phyloP scores from a whole-genome alignment of 1,284 basidiomycete genomes.

The Moniliella sp. region DNA sequence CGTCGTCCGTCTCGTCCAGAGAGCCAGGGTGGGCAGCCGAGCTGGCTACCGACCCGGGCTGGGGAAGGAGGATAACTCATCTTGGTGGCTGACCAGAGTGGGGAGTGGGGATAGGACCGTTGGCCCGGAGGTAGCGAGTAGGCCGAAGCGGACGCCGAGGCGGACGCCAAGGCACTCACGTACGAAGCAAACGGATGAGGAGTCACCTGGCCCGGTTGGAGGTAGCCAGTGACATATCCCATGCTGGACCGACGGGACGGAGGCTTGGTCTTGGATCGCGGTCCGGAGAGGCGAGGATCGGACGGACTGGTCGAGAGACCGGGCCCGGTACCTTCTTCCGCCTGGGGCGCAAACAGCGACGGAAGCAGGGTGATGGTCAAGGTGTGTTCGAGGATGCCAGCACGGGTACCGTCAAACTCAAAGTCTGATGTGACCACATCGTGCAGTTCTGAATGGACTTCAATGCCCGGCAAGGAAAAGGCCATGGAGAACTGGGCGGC shows the following conservation, averaged over 20 bases:
- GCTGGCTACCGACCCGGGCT: too few relatives aligned
- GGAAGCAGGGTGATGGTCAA: constrained; percentile 28
- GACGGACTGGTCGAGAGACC: neutral
- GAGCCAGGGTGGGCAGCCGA: too few relatives aligned
- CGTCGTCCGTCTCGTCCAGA: too few relatives aligned
- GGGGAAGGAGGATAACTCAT: too few relatives aligned
- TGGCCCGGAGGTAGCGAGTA: too few relatives aligned
- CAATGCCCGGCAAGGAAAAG: constrained; percentile 26
- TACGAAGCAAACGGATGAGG: constrained; percentile 28
- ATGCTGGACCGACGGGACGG: too few relatives aligned
- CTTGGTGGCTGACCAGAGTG: too few relatives aligned
- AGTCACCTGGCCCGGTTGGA: constrained; percentile 7
- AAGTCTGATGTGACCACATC: constrained; percentile 33
- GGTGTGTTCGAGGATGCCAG: constrained; percentile 34
- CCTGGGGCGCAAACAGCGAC: constrained; percentile 9
- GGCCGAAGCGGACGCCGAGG: too few relatives aligned
- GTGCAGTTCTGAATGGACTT: constrained; percentile 27
- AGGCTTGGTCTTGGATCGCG: too few relatives aligned
- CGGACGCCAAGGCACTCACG: too few relatives aligned
- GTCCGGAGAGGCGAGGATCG: too few relatives aligned
- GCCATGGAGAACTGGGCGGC: constrained; percentile 32
- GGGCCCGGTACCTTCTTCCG: neutral
- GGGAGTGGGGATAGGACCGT: too few relatives aligned
- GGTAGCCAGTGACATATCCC: constrained; percentile 1
- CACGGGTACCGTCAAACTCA: constrained; percentile 30